Conservation (phyloP, 495 filamentous ascomycete species). For the Neurospora discreta region DNA sequence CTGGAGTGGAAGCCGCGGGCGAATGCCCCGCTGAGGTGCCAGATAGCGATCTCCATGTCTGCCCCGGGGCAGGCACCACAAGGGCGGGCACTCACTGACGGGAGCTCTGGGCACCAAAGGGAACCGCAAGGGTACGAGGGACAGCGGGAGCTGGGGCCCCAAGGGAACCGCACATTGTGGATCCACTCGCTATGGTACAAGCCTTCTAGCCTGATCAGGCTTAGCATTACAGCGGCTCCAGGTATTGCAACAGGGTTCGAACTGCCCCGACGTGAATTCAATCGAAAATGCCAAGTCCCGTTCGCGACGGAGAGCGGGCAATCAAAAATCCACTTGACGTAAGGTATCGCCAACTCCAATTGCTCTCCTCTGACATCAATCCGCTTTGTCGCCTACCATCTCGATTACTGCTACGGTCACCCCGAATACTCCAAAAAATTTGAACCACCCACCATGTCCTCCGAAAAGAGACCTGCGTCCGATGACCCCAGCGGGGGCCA, state of each 20-base stretch:
- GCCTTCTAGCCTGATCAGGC: not conserved
- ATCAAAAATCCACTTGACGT: slow-evolving; percentile 18
- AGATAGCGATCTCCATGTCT: not conserved
- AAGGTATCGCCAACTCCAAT: not conserved
- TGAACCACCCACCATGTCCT: slow-evolving; percentile 50
- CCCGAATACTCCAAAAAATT: not conserved
- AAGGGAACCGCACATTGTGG: not conserved
- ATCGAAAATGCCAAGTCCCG: not conserved
- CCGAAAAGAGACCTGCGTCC: slow-evolving; percentile 80
- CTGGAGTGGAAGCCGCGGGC: not conserved
- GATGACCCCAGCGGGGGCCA: slow-evolving; percentile 70
- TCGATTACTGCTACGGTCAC: not conserved
- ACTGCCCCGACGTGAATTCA: not conserved
- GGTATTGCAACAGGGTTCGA: not conserved
- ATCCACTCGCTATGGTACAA: not conserved
- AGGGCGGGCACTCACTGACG: not conserved
- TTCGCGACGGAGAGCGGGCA: slow-evolving; percentile 16
- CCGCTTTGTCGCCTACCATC: not conserved
- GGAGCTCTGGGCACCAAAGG: not conserved
- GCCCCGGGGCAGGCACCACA: not conserved
- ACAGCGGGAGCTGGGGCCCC: not conserved
- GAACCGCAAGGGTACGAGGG: not conserved
- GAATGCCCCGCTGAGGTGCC: not conserved
- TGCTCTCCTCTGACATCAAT: not conserved
- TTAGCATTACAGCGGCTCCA: not conserved